A percentile compares a stretch with the other conserved stretches of the same genome.
Conservation (phyloP, 139 green algal genomes). For the Micractinium sp. region DNA sequence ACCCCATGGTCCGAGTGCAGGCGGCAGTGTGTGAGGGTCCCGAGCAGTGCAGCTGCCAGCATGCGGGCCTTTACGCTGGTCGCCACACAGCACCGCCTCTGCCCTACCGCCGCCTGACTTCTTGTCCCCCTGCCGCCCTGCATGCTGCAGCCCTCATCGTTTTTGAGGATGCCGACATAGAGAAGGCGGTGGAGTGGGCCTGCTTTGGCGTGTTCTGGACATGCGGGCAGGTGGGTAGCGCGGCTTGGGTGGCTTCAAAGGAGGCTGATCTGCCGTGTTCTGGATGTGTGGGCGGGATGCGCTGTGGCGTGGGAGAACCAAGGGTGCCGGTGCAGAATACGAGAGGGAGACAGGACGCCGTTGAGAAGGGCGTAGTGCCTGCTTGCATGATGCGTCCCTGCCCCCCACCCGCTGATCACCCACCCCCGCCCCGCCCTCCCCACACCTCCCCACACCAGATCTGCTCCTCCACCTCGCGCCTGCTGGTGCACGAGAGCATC, state of each 20-base stretch:
- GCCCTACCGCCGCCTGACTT: no score
- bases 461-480: constrained; percentile 84
- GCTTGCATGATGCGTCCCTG: not conserved
- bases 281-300: no score
- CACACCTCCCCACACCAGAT: constrained; percentile 66
- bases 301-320: no score
- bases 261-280: not conserved
- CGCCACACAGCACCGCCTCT: no score
- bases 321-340: no score
- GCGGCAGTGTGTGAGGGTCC: not conserved
- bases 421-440: not conserved
- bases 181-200: constrained; percentile 90
- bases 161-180: constrained; percentile 91
- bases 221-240: not conserved
- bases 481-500: constrained; percentile 83
- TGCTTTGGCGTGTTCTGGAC: constrained; percentile 91
- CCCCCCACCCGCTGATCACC: constrained; percentile 11
- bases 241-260: not conserved
- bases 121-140: not conserved
- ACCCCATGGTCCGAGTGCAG: no score
- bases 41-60: not conserved
- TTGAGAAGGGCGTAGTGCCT: not conserved
- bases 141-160: constrained; percentile 70
- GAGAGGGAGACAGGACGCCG: no score
- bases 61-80: no score